Percentiles rank a stretch among this genome's conserved stretches.
Conservation (phyloP, 2,329 filamentous ascomycete genomes). For the Sclerotinia sclerotiorum region DNA sequence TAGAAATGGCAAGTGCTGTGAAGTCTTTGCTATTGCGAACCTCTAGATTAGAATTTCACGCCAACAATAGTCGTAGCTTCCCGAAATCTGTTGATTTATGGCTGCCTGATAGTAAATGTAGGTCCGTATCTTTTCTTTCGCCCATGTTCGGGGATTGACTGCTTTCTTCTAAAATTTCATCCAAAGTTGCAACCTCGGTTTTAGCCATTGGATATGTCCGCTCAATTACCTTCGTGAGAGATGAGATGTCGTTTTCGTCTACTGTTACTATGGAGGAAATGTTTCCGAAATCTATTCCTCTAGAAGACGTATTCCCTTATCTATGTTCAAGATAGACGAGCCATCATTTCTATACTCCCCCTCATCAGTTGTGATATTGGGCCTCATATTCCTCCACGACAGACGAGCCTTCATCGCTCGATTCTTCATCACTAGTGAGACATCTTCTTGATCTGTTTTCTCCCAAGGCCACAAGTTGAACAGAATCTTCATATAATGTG, state of each 20-base stretch:
- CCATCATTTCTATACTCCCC: background rate
- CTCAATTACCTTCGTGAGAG: too few relatives aligned
- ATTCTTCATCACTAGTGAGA: background rate
- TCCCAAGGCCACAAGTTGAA: background rate
- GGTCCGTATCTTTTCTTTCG: background rate
- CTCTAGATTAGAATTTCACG: background rate
- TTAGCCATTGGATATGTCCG: background rate
- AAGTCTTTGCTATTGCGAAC: background rate
- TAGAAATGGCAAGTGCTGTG: constrained; percentile 4
- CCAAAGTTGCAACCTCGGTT: background rate
- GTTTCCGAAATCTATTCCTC: too few relatives aligned
- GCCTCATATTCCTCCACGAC: background rate
- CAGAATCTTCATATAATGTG: background rate
- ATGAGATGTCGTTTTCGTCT: background rate
- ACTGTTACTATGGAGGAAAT: too few relatives aligned
- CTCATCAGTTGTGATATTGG: background rate
- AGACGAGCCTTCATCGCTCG: background rate
- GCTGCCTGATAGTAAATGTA: background rate
- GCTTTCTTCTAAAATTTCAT: background rate
- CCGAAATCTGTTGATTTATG: background rate
- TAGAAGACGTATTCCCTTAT: background rate
- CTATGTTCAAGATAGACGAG: background rate
- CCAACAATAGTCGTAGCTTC: background rate
- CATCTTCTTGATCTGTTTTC: background rate
- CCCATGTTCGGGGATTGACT: background rate